Base-by-base conservation (phyloP, 2,329 filamentous ascomycete species). In the Ilyonectria sp. region DNA sequence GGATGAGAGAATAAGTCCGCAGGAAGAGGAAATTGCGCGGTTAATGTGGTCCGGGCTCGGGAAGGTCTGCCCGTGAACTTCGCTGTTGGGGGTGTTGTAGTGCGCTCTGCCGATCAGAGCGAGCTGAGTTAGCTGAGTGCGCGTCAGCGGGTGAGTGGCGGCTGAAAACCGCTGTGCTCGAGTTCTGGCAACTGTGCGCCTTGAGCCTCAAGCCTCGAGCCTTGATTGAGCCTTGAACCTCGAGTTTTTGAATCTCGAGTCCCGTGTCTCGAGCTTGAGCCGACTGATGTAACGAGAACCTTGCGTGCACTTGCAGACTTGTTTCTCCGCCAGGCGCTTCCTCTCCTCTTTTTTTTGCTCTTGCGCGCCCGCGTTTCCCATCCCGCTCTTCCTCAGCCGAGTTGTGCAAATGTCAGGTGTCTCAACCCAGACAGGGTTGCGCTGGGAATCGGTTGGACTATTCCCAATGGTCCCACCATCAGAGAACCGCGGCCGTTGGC, bases 271-370 rank as follows among this genome's bases (percentile, higher is more conserved):
- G 52, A 58, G 53, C 43, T 37, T 44, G 29, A 53, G 29, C 13
- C 21, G 50, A 31, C 26, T 33, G 57, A 61, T 52, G 57, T 55
- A 49, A 59, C n/a, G 33, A 65, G 64, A 63, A 67, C 59, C 60
- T 65, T 65, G 64, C 65, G 64, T 77, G 72, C 73, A 75, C 73
- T 76, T 77, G 76, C 74, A 76, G 67, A 63, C 73, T 56, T 52
- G 59, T 64, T 65, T 50, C 61, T 60, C 60, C 61, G 61, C 55
- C 54, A 37, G 50, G 58, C 47, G 57, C 64, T 54, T 52, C 50
- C 52, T 47, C 21, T 52, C 60, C 60, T 52, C 43, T 19, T 21
- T 58, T 60, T 63, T 61, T 31, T 52, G 60, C 31, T 37, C 60
- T 26, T 37, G 57, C 11, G 40, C 29, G 23, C n/a, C 50, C 8